Percentiles rank a stretch among this genome's conserved stretches.
Conservation (phyloP, 225 moss, liverwort and hornwort species). For the Bryoerythrophyllum caledonicum region DNA sequence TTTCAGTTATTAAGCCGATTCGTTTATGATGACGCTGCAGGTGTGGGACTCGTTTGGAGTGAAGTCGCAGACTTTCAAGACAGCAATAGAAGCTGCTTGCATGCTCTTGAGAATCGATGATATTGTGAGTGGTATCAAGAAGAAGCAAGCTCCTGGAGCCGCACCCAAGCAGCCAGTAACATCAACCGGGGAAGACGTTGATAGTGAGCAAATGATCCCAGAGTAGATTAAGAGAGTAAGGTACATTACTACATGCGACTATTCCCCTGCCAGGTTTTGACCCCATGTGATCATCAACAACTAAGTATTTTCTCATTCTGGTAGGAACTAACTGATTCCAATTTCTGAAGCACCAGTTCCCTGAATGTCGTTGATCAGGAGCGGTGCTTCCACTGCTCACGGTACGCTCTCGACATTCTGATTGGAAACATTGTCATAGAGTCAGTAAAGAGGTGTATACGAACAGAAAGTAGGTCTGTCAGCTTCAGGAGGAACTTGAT, state of each 20-base stretch:
- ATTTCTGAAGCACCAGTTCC: slow-evolving; percentile 23
- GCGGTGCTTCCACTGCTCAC: slow-evolving; percentile 9
- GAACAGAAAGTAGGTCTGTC: slow-evolving; percentile 10
- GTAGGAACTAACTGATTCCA: not conserved
- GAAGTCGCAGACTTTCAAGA: slow-evolving; percentile 89
- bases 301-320: slow-evolving; percentile 8
- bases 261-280: slow-evolving; percentile 18
- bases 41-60: slow-evolving; percentile 94
- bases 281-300: slow-evolving; percentile 25
- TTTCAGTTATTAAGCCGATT: not conserved
- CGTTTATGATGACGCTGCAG: slow-evolving; percentile 29
- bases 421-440: slow-evolving; percentile 10
- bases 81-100: slow-evolving; percentile 90
- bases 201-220: slow-evolving; percentile 91
- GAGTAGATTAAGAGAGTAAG: slow-evolving; percentile 44
- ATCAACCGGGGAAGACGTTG: slow-evolving; percentile 83
- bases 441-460: slow-evolving; percentile 7
- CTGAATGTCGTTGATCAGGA: slow-evolving; percentile 2
- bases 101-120: slow-evolving; percentile 95
- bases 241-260: not conserved
- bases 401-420: slow-evolving; percentile 12
- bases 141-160: slow-evolving; percentile 74
- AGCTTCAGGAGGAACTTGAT: slow-evolving; percentile 6
- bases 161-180: slow-evolving; percentile 65
- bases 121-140: slow-evolving; percentile 92